Conservation (phyloP, 768 basidiomycete species). For the Kwoniella pini region DNA sequence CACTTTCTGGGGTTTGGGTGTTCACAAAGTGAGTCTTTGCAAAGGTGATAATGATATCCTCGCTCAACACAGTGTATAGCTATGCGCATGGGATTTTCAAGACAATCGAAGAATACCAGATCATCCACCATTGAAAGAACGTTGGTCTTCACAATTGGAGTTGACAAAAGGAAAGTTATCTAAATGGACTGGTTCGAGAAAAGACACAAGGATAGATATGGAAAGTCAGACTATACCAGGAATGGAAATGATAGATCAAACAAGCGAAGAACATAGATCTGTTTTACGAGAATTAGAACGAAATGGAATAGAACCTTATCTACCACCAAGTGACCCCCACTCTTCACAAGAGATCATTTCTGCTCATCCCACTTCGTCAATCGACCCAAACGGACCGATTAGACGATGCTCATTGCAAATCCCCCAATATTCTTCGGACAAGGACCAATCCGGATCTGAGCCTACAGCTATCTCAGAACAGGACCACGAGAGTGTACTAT, state of each 20-base stretch:
- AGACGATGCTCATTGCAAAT: no score
- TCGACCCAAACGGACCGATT: not conserved
- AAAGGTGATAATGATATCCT: no score
- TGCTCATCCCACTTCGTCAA: not conserved
- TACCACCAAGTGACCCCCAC: not conserved
- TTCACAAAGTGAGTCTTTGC: constrained; percentile 46
- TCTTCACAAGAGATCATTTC: not conserved
- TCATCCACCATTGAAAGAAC: constrained; percentile 22
- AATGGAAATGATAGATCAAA: constrained; percentile 18
- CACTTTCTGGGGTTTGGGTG: constrained; percentile 56
- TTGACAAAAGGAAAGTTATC: constrained; percentile 1
- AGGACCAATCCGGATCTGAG: not conserved
- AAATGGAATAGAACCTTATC: constrained; percentile 1
- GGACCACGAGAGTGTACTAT: not conserved
- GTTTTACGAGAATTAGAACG: not conserved
- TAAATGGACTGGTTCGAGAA: constrained; percentile 1
- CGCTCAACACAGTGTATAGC: constrained; percentile 12
- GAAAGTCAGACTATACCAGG: constrained; percentile 10
- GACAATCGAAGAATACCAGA: constrained; percentile 20
- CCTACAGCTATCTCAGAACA: no score
- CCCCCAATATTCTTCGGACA: no score
- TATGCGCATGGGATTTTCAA: constrained; percentile 54
- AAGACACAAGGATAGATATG: not conserved
- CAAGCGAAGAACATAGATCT: constrained; percentile 25
- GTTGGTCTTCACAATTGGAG: constrained; percentile 24